These are phyloP conservation scores for Rickenella mellea DNA, from an alignment of 768 basidiomycete genomes.

Conservation along the genomic window DNA sequence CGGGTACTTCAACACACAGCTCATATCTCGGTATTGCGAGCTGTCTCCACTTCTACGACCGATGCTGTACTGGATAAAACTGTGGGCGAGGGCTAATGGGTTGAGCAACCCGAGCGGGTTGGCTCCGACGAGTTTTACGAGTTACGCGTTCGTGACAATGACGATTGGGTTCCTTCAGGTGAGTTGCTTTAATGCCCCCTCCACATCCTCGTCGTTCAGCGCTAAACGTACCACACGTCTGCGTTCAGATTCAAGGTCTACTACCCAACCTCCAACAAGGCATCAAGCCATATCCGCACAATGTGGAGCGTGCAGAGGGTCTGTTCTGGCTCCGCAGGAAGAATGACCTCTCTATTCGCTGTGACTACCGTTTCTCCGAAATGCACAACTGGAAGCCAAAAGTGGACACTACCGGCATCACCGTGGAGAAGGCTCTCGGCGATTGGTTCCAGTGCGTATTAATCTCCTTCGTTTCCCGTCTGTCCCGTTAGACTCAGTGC, in stretches of 20 bases:
- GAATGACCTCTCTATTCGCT: conserved; percentile 1
- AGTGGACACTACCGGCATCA: conserved; percentile 4
- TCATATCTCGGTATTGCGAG: conserved; percentile 44
- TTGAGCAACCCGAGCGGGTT: conserved; percentile 35
- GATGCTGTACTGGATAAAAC: conserved; percentile 40
- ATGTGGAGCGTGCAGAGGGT: conserved; percentile 5
- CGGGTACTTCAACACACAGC: conserved; percentile 38
- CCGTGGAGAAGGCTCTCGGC: conserved; percentile 17
- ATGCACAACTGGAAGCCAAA: conserved; percentile 8
- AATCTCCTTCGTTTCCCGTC: conserved; percentile 2
- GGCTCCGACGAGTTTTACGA: conserved; percentile 38
- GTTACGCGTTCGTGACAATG: conserved; percentile 55
- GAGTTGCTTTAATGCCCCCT: conserved; percentile 4
- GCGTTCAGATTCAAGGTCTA: conserved; percentile 27
- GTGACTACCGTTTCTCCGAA: conserved; percentile 12
- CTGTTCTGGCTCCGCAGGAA: conserved; percentile 24
- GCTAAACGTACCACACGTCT: too few species aligned
- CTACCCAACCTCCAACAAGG: conserved; percentile 46
- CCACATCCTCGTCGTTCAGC: not conserved
- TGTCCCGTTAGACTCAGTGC: conserved; percentile 1
- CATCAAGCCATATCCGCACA: conserved; percentile 10
- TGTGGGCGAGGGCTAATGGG: conserved; percentile 46
- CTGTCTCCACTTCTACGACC: conserved; percentile 33
- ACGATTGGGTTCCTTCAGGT: conserved; percentile 53
- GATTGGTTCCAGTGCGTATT: conserved; percentile 35